Percentiles rank a stretch among this genome's conserved stretches.
Conservation (phyloP, 2,329 filamentous ascomycete species). For the Curvularia sp. region DNA sequence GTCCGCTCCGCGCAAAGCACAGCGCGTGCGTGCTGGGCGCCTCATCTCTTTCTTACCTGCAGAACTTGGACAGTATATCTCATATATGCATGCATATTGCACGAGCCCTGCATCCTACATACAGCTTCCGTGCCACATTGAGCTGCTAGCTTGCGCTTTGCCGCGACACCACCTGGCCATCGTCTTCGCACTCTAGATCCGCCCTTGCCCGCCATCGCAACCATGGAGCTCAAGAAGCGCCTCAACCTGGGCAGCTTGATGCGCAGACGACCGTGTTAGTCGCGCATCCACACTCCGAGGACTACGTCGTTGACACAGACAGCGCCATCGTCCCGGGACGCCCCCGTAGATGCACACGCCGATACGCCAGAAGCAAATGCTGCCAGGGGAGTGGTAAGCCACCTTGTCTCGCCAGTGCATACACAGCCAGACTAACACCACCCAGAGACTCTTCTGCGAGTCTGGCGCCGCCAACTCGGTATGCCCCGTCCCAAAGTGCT, state of each 20-base stretch:
- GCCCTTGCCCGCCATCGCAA: slow-evolving; percentile 15
- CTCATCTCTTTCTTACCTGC: slow-evolving; percentile 6
- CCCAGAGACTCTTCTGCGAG: slow-evolving; percentile 81
- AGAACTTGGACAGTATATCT: neutral
- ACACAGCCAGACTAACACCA: slow-evolving; percentile 18
- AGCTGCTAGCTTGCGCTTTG: slow-evolving; percentile 1
- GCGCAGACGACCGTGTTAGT: slow-evolving; percentile 42
- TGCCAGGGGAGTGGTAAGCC: slow-evolving; percentile 68
- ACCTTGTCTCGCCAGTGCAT: slow-evolving; percentile 36
- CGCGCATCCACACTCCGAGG: slow-evolving; percentile 1
- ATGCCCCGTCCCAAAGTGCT: slow-evolving; percentile 13
- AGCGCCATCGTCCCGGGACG: slow-evolving; percentile 36
- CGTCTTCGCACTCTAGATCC: slow-evolving; percentile 1
- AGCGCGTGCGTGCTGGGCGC: slow-evolving; percentile 10
- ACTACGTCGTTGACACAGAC: slow-evolving; percentile 23
- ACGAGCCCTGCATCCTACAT: neutral
- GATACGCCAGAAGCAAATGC: slow-evolving; percentile 74
- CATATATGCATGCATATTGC: neutral
- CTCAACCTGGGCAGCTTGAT: slow-evolving; percentile 48
- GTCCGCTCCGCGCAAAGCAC: slow-evolving; percentile 8
- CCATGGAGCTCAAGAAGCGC: slow-evolving; percentile 52
- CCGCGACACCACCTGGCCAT: neutral
- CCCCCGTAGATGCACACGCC: slow-evolving; percentile 43
- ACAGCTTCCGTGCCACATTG: neutral
- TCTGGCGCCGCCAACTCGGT: slow-evolving; percentile 66